Evolutionary conservation across 148 eudicot genomes (phyloP), one percentile per base, ranked within the genome.

Genomic region (Beta vulgaris): DNA sequence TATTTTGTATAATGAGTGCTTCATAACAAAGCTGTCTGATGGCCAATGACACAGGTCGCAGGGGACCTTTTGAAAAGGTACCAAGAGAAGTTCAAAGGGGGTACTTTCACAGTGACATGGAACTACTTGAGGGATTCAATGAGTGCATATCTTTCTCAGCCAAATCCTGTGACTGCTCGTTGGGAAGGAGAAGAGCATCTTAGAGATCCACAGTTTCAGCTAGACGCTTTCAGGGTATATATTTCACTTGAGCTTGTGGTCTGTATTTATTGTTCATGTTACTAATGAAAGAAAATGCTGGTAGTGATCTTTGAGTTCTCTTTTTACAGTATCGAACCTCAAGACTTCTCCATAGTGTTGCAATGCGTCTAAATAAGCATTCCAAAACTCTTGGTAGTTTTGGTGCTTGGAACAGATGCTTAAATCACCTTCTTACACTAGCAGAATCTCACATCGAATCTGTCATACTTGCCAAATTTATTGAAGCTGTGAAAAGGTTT

Each of bases 351-450:
- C 97, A 94, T 49, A 90, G 91, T 84, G 98, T 83, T 75, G 91
- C 91, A 32, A 79, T 86, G 40, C 91, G 98, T 65, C 95, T 94
- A 39, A 82, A 73, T 75, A 94, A 94, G 83, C 98, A 94, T 77
- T 84, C 90, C 10, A 91, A 89, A 84, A 90, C 83, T 69, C 91
- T 91, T 13, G 98, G 98, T 31, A 80, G 87, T 65, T 91, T 94
- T 78, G 97, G 98, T 75, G 98, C 98, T 74, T 94, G 98, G 98
- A 94, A 94, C 78, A 88, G 98, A 87, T 94, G 98, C 81, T 83
- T 94, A 64, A 94, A 94, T 80, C 98, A 94, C 78, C 93, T 91
- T 68, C 82, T 94, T 73, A 94, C 97, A 14, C 93, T 94, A 19
- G 96, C 98, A 32, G 98, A 94, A 76, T 94, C 98, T 57, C 98